Conservation (phyloP, 768 basidiomycete species). For the Rhizopogon sp. region DNA sequence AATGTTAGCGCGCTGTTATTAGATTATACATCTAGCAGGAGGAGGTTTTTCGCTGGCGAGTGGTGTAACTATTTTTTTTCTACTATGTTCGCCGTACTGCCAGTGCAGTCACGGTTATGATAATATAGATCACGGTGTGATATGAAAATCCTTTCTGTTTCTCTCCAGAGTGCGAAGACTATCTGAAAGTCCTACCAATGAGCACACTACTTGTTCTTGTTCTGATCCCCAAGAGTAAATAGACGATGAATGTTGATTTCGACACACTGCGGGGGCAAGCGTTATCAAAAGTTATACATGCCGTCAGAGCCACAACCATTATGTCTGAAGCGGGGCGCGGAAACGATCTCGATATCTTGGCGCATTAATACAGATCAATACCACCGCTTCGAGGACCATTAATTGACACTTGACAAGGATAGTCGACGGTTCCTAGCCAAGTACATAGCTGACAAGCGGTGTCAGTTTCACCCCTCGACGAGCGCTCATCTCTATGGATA, state of each 20-base stretch:
- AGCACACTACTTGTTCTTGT: not conserved
- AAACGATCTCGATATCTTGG: not conserved
- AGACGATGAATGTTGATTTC: not conserved
- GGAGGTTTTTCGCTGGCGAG: not conserved
- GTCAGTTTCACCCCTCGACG: too few relatives aligned
- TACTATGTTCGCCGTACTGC: not conserved
- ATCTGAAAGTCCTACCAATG: not conserved
- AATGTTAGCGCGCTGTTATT: not conserved
- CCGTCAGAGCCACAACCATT: not conserved
- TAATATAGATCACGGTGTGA: not conserved
- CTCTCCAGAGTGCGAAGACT: not conserved
- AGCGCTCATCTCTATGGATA: too few relatives aligned
- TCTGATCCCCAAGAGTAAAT: not conserved
- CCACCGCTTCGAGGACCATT: not conserved
- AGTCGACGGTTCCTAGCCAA: not conserved
- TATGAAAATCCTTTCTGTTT: not conserved
- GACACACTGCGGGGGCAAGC: not conserved
- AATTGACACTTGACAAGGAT: not conserved
- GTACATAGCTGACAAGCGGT: too few relatives aligned
- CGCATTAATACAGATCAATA: not conserved
- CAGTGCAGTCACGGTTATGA: not conserved
- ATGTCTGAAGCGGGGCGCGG: not conserved
- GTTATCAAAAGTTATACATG: not conserved
- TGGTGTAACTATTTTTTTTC: not conserved
- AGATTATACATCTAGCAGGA: not conserved